Percentiles rank a stretch among this genome's conserved stretches.
Conservation (phyloP, 2,329 filamentous ascomycete genomes). For the Calonectria honghensis region DNA sequence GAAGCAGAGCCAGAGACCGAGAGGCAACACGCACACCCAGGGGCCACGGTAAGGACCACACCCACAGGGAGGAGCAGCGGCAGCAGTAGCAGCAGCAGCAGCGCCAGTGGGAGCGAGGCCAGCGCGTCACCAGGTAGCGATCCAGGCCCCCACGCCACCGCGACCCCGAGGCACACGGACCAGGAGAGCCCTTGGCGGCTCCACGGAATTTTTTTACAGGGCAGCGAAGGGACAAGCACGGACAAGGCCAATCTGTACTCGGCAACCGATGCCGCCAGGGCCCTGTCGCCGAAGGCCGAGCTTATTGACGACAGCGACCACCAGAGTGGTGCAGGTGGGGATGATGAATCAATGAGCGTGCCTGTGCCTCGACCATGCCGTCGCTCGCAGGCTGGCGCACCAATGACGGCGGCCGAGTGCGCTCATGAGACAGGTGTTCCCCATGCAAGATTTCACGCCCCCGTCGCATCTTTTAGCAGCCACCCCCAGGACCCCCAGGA, state of each 20-base stretch:
- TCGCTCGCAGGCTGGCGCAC: constrained; percentile 48
- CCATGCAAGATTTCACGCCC: constrained; percentile 41
- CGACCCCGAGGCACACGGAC: constrained; percentile 51
- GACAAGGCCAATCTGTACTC: constrained; percentile 42
- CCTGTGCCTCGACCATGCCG: constrained; percentile 45
- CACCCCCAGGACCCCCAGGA: constrained; percentile 19
- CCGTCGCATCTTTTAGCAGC: constrained; percentile 28
- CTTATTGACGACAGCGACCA: constrained; percentile 32
- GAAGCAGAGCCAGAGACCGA: not conserved
- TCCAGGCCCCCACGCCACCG: constrained; percentile 46
- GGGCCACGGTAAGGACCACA: not conserved
- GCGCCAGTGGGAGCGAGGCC: constrained; percentile 18
- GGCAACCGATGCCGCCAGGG: constrained; percentile 50
- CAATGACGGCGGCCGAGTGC: constrained; percentile 47
- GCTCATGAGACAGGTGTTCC: constrained; percentile 50
- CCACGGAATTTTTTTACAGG: constrained; percentile 40
- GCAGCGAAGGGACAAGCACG: constrained; percentile 34
- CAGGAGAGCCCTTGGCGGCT: constrained; percentile 43
- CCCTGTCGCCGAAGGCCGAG: constrained; percentile 47
- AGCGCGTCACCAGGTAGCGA: constrained; percentile 37
- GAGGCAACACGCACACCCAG: constrained; percentile 5
- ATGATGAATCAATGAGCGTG: constrained; percentile 48
- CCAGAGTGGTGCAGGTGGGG: constrained; percentile 30
- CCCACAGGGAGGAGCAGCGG: not conserved
- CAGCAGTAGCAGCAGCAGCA: not conserved